Percentiles rank a stretch among this genome's conserved stretches.
These are phyloP conservation scores for Aspergillus campestris DNA, from an alignment of 495 filamentous ascomycete genomes.

Conservation along the genomic window DNA sequence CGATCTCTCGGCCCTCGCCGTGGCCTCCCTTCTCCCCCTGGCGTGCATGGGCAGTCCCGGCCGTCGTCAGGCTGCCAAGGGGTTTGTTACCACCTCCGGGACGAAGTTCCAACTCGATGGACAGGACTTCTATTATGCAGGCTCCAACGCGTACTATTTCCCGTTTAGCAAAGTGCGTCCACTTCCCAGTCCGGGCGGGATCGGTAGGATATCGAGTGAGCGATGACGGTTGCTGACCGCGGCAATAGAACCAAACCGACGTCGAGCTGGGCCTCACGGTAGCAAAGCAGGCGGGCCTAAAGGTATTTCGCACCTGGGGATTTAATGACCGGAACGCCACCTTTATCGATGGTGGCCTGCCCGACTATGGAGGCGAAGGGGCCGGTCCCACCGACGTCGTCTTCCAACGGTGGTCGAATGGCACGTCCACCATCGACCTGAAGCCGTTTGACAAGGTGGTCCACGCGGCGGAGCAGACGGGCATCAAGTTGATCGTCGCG, in stretches of 20 bases:
- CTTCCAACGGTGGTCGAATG: slow-evolving; percentile 45
- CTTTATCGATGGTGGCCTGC: slow-evolving; percentile 20
- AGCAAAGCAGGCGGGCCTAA: slow-evolving; percentile 42
- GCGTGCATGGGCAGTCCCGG: too few relatives aligned
- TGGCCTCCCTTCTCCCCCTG: too few relatives aligned
- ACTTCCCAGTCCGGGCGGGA: too few relatives aligned
- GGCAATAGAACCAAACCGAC: slow-evolving; percentile 26
- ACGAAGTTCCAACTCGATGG: slow-evolving; percentile 12
- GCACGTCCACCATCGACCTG: slow-evolving; percentile 51
- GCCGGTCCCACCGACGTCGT: slow-evolving; percentile 31
- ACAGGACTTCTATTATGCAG: slow-evolving; percentile 39
- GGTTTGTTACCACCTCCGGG: slow-evolving; percentile 9
- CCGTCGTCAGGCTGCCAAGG: not conserved
- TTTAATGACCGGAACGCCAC: slow-evolving; percentile 50
- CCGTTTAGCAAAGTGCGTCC: slow-evolving; percentile 38
- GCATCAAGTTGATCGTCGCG: slow-evolving; percentile 46
- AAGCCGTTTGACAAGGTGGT: slow-evolving; percentile 57
- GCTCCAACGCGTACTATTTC: slow-evolving; percentile 64
- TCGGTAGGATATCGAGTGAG: too few relatives aligned
- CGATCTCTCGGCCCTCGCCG: too few relatives aligned
- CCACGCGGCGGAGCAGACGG: slow-evolving; percentile 40
- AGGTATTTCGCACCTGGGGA: slow-evolving; percentile 58
- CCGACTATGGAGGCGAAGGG: slow-evolving; percentile 9
- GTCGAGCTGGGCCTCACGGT: slow-evolving; percentile 44
- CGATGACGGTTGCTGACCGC: not conserved